Base-by-base conservation (phyloP, 345 rosid species). In the Dimocarpus longan region DNA sequence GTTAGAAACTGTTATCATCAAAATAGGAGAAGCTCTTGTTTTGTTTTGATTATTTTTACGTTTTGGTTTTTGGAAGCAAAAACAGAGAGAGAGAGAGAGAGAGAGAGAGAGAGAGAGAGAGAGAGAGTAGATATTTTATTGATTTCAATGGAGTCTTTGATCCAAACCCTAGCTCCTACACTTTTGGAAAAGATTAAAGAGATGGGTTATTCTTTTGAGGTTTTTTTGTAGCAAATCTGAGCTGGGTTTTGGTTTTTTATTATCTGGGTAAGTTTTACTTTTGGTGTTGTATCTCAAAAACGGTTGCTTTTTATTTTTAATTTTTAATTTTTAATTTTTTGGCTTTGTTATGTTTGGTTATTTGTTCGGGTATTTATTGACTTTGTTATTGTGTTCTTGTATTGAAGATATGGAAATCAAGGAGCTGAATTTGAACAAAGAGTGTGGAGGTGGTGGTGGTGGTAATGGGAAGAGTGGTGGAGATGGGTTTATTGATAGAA, bases 401-500 rank as follows among this genome's bases (percentile, higher is more conserved):
- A 1, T 39, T 40, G 81, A 70, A 60, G 80, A 67, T 73, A 88
- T 89, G 94, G 91, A 87, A 68, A 79, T 79, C 62, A 73, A 77
- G 84, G 90, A 85, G 80, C 81, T 87, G 84, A 94, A 82, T 85
- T 82, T 91, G 89, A 91, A 86, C 80, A 85, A 80, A 37, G 96
- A 89, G 80, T 71, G 84, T 68, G 80, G n/a, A n/a, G n/a, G 77
- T 42, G 82, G 79, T 28, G 78, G 64, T 9, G 79, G 77, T n/a
- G 73, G 66, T 12, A 84, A 74, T 40, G 71, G 59, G 72, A 90
- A 85, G 32, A 80, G 87, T 62, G 92, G 89, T 50, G 95, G 93
- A 78, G 96, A 93, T 76, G 98, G 98, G 48, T 88, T 96, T 43
- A 87, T 91, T 81, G 99, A 96, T 62, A 87, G 99, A 87, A 94